These are phyloP conservation scores for Flaveria linearis DNA, from an alignment of 129 eudicot genomes.

Conservation along the genomic window DNA sequence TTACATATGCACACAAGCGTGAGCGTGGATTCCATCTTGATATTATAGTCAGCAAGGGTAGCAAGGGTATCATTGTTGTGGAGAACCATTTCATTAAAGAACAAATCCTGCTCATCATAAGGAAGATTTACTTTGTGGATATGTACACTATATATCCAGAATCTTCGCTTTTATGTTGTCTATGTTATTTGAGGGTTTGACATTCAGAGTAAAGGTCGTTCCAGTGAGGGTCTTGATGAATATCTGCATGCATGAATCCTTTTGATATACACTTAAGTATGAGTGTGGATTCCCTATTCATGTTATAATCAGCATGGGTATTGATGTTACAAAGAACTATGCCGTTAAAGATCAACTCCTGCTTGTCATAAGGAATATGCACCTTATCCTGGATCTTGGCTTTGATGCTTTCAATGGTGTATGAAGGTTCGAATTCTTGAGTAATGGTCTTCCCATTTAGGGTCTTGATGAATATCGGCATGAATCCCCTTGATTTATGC, in stretches of 20 bases:
- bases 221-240: background rate
- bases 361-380: background rate
- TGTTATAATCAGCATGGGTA: background rate
- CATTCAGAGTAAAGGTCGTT: background rate
- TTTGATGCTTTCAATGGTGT: background rate
- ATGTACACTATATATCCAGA: background rate
- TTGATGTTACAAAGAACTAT: background rate
- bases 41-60: slow-evolving; percentile 10
- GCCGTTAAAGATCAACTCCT: background rate
- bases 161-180: background rate
- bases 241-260: background rate
- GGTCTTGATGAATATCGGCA: background rate
- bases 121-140: background rate
- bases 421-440: background rate
- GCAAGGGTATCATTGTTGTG: background rate
- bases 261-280: background rate
- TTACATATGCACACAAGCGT: background rate
- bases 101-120: background rate
- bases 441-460: background rate
- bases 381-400: background rate
- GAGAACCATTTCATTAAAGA: background rate
- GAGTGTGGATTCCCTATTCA: background rate
- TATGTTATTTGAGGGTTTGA: background rate
- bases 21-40: background rate
- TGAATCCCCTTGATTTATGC: background rate